These are phyloP conservation scores for Xylaria arbuscula DNA, from an alignment of 2,329 filamentous ascomycete genomes.

Conservation along the genomic window DNA sequence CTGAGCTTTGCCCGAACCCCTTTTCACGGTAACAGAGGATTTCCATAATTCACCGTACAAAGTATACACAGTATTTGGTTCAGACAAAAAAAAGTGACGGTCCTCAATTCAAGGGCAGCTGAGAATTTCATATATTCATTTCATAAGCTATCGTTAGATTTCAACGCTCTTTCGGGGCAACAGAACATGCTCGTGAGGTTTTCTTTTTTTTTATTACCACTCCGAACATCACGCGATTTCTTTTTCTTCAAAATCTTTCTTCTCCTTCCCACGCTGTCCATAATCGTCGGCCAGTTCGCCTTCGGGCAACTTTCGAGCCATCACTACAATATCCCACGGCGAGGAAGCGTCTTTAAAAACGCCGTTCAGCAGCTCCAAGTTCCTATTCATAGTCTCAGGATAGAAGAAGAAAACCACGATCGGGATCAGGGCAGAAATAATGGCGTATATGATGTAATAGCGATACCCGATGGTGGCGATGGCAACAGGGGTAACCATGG, in stretches of 20 bases:
- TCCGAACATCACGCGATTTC: neutral
- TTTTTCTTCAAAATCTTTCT: slow-evolving; percentile 12
- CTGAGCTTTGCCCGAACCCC: no score
- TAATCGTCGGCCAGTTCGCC: slow-evolving; percentile 15
- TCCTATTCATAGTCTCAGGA: slow-evolving; percentile 65
- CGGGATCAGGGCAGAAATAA: slow-evolving; percentile 70
- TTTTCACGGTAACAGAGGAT: no score
- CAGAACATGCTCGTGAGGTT: no score
- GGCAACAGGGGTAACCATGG: slow-evolving; percentile 70
- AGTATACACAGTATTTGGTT: no score
- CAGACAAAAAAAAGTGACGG: no score
- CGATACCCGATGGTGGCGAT: slow-evolving; percentile 67
- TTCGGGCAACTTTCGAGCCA: slow-evolving; percentile 14
- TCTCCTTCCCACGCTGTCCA: neutral
- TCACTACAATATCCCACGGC: slow-evolving; percentile 20
- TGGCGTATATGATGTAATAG: slow-evolving; percentile 74
- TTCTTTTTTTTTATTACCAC: no score
- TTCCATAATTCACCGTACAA: no score
- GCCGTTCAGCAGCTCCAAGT: slow-evolving; percentile 15
- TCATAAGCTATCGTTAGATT: no score
- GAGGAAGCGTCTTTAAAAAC: slow-evolving; percentile 24
- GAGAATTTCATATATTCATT: no score
- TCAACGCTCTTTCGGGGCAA: no score
- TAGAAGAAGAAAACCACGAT: slow-evolving; percentile 70
- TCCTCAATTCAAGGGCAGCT: no score